phyloP scores from a whole-genome alignment of 2,329 filamentous ascomycete genomes.

The Thermomyces lanuginosus region DNA sequence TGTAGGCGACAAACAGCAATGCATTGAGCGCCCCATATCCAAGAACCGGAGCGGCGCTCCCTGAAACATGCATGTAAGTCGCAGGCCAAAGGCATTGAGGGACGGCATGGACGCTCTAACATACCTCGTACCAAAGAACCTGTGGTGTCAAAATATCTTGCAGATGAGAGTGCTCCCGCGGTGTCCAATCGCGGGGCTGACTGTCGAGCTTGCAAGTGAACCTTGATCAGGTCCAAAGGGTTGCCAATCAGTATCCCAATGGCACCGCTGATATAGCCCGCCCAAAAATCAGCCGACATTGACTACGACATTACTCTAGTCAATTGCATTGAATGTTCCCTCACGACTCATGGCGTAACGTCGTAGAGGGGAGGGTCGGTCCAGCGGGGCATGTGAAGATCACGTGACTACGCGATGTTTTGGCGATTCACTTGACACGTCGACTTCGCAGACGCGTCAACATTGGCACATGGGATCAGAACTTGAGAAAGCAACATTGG shows the following conservation, averaged over 20 bases:
- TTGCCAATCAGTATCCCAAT: constrained; percentile 79
- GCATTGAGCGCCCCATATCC: constrained; percentile 87
- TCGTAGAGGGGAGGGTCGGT: constrained; percentile 3
- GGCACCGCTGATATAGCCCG: constrained; percentile 76
- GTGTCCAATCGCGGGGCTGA: constrained; percentile 11
- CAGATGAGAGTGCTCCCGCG: constrained; percentile 3
- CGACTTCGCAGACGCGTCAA: constrained; percentile 3
- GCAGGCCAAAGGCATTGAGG: neutral
- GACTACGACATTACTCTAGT: constrained; percentile 2
- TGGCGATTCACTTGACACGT: constrained; percentile 7
- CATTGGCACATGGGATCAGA: too few species aligned
- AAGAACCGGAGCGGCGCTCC: constrained; percentile 68
- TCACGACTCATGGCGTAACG: neutral
- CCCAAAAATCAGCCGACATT: constrained; percentile 88
- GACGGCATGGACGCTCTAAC: constrained; percentile 1
- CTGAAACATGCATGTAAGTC: constrained; percentile 22
- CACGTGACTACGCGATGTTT: constrained; percentile 13
- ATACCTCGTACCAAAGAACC: constrained; percentile 25
- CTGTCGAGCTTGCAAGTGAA: constrained; percentile 50
- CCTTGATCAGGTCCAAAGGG: constrained; percentile 64
- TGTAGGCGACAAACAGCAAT: constrained; percentile 78
- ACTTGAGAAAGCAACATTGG: too few species aligned
- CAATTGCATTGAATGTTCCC: neutral
- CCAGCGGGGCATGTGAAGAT: constrained; percentile 1
- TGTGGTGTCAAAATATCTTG: constrained; percentile 19